Conservation (phyloP, 1,139 yeast species). For the Candida tetrigidarum region DNA sequence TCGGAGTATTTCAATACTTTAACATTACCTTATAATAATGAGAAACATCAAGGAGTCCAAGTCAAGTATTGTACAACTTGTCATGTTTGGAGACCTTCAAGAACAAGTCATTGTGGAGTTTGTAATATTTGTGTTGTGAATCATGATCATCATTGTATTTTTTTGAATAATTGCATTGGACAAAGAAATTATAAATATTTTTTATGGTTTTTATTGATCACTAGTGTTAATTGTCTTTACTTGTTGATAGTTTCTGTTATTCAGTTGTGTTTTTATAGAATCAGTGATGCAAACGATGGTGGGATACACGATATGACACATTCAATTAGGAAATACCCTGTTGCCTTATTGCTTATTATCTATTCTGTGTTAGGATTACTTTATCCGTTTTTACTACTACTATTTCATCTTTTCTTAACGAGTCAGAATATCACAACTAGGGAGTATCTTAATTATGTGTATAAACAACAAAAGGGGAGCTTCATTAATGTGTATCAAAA, state of each 20-base stretch:
- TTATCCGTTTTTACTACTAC: constrained; percentile 59
- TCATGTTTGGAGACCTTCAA: constrained; percentile 52
- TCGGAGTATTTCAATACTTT: constrained; percentile 65
- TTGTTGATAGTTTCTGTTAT: constrained; percentile 30
- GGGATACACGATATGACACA: constrained; percentile 21
- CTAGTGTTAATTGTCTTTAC: constrained; percentile 26
- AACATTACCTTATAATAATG: constrained; percentile 52
- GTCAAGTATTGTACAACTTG: constrained; percentile 52
- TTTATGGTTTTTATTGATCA: constrained; percentile 43
- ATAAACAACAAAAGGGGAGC: constrained; percentile 16
- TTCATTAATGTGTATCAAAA: constrained; percentile 51
- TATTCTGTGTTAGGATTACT: constrained; percentile 45
- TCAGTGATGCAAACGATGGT: constrained; percentile 1
- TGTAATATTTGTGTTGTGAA: constrained; percentile 49
- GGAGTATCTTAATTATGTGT: constrained; percentile 56
- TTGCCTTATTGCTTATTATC: constrained; percentile 52
- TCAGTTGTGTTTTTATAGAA: constrained; percentile 31
- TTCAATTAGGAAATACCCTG: constrained; percentile 38
- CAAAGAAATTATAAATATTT: constrained; percentile 36
- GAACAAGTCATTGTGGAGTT: constrained; percentile 46
- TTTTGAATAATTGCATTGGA: constrained; percentile 48
- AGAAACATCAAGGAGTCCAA: constrained; percentile 32
- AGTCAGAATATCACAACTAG: constrained; percentile 70
- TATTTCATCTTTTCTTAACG: constrained; percentile 58
- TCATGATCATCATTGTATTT: constrained; percentile 49